A percentile compares a stretch with the other conserved stretches of the same genome.
Evolutionary conservation across 192 early-diverging fungal genomes (phyloP).

Genomic region (Allomyces arbusculus): DNA sequence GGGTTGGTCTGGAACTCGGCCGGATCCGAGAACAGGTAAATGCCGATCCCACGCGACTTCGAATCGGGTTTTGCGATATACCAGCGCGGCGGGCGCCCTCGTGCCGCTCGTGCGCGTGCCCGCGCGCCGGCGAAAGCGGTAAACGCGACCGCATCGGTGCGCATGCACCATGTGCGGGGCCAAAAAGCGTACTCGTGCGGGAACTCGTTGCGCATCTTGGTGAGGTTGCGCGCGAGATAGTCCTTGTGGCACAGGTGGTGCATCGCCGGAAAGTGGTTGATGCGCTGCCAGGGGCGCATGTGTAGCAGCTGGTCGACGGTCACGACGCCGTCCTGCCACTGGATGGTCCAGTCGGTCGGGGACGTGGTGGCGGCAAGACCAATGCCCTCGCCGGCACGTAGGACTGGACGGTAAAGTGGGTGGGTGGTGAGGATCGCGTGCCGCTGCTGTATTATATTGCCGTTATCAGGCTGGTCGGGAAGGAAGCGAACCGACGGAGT

Average conservation of each 20-base stretch:
- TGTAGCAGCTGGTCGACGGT: no score
- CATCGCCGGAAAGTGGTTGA: conserved; percentile 46
- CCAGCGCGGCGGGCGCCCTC: conserved; percentile 6
- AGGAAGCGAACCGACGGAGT: neutral
- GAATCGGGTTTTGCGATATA: conserved; percentile 36
- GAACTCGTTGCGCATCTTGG: conserved; percentile 18
- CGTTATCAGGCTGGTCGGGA: neutral
- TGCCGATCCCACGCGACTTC: conserved; percentile 23
- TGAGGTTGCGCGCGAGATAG: conserved; percentile 29
- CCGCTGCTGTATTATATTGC: no score
- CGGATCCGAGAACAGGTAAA: conserved; percentile 9
- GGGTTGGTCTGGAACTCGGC: conserved; percentile 4
- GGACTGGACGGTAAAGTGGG: no score
- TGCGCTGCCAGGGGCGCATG: conserved; percentile 22
- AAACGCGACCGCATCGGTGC: conserved; percentile 23
- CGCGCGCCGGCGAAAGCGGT: neutral
- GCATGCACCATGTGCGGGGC: conserved; percentile 31
- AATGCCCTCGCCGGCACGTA: no score
- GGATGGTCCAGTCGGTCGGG: no score
- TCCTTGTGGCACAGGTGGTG: conserved; percentile 40
- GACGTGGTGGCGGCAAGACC: no score
- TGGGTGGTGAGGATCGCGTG: no score
- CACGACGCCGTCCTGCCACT: no score
- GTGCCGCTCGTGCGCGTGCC: neutral
- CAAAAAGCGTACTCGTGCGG: conserved; percentile 35